Evolutionary conservation across 139 green algal species (phyloP), one percentile per base, ranked within the genome.

Genomic region (Desmodesmus armatus): DNA sequence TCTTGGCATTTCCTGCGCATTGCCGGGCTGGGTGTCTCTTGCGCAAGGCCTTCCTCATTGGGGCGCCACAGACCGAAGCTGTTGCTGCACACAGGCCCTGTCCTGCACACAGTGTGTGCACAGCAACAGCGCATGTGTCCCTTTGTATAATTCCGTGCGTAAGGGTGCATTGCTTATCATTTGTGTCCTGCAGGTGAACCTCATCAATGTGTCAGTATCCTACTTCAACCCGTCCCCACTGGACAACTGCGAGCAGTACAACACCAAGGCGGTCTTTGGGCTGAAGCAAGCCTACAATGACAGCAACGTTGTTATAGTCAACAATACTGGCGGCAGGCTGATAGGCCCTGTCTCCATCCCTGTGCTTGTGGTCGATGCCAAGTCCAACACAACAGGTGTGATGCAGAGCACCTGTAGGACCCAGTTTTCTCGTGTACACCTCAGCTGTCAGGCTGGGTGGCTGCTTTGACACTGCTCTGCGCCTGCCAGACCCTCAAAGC

Each of bases 221-320:
- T 84, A 71, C 41, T 40, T 44, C 19, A 84, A 84, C 78, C 78
- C 78, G 4, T 23, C 55, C 5, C 35, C 60, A 5, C 5, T 62
- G 19, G 78, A 84, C 41, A 84, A 21, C 40, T 84, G 78, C 47
- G 29, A 69, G 17, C 78, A 84, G 60, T 75, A 66, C 29, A 63
- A 37, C 33, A 17, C 74, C 40, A 66, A 60, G 4, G 39, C 37
- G 13, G 60, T 84, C 17, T 84, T 75, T 47, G 25, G 11, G 19
- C 41, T 84, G 78, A 58, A 63, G 37, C 78, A 84, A 39, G 3
- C 44, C 0, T 53, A 83, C 11, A 29, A 62, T 27, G 43, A 47
- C 37, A 63, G 19, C 7, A 71, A 41, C 31, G 53, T 70, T 2
- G 9, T 21, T 9, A 15, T 67, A 15, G 13, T 37, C 27, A 83